Evolutionary conservation across 345 rosid species (phyloP).

Genomic region (Sapria himalayana): DNA sequence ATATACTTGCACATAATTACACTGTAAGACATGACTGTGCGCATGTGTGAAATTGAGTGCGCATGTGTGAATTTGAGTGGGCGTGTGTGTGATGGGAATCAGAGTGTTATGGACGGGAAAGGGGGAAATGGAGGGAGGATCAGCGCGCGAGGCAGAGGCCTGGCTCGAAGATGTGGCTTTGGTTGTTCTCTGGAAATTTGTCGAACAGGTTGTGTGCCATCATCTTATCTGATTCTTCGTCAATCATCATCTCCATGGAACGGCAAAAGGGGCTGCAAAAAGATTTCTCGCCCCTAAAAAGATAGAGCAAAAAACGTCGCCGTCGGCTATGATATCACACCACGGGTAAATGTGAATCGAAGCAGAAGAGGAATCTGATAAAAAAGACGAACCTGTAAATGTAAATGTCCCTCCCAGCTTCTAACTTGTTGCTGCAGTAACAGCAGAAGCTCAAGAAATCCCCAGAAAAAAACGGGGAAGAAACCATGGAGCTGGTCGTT

Average conservation of each 20-base stretch:
- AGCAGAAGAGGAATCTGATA: neutral
- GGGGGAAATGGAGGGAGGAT: too few species aligned
- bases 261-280: constrained; percentile 71
- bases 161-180: too few species aligned
- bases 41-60: too few species aligned
- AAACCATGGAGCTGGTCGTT: constrained; percentile 6
- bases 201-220: too few species aligned
- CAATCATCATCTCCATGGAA: constrained; percentile 35
- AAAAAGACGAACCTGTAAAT: constrained; percentile 49
- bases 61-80: too few species aligned
- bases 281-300: constrained; percentile 63
- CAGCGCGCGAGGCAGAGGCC: too few species aligned
- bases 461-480: constrained; percentile 9
- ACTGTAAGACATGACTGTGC: too few species aligned
- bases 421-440: constrained; percentile 44
- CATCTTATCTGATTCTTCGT: constrained; percentile 23
- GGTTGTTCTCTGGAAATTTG: too few species aligned
- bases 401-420: constrained; percentile 52
- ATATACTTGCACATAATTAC: too few species aligned
- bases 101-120: too few species aligned
- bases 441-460: constrained; percentile 56
- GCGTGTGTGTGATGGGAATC: too few species aligned
- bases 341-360: neutral
- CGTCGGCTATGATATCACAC: neutral
- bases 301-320: constrained; percentile 1